phyloP scores from a whole-genome alignment of 345 rosid species.

The Kernera saxatilis region DNA sequence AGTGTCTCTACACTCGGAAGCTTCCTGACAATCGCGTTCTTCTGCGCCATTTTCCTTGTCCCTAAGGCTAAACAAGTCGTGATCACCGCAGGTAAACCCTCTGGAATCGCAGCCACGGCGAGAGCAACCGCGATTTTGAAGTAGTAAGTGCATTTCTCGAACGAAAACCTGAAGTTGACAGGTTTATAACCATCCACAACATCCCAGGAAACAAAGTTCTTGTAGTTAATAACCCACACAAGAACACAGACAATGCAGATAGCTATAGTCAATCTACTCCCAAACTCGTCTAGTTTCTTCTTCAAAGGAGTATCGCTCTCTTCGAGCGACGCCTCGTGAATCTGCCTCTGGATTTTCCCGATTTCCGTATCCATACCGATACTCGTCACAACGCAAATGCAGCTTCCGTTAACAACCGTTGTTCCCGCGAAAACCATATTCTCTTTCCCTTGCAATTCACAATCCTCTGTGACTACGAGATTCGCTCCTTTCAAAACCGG shows the following conservation, averaged over 20 bases:
- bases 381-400: constrained; percentile 55
- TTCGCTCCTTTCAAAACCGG: constrained; percentile 69
- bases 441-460: constrained; percentile 87
- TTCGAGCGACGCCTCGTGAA: constrained; percentile 79
- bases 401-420: constrained; percentile 77
- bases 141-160: constrained; percentile 87
- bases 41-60: constrained; percentile 92
- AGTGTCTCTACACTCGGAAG: constrained; percentile 94
- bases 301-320: constrained; percentile 83
- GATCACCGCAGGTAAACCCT: constrained; percentile 95
- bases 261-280: constrained; percentile 61
- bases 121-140: constrained; percentile 94
- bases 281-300: constrained; percentile 89
- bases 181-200: constrained; percentile 65
- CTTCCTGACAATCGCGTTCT: constrained; percentile 82
- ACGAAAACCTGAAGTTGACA: constrained; percentile 58
- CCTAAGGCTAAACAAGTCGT: constrained; percentile 87
- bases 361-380: constrained; percentile 92
- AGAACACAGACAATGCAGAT: constrained; percentile 73
- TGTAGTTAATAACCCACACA: constrained; percentile 84
- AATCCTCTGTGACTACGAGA: constrained; percentile 48
- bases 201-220: constrained; percentile 76
- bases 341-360: constrained; percentile 85
- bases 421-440: constrained; percentile 86
- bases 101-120: constrained; percentile 95